Evolutionary conservation across 257 asterid species (phyloP), one percentile per base, ranked within the genome.

Genomic region (Rehmannia glutinosa): DNA sequence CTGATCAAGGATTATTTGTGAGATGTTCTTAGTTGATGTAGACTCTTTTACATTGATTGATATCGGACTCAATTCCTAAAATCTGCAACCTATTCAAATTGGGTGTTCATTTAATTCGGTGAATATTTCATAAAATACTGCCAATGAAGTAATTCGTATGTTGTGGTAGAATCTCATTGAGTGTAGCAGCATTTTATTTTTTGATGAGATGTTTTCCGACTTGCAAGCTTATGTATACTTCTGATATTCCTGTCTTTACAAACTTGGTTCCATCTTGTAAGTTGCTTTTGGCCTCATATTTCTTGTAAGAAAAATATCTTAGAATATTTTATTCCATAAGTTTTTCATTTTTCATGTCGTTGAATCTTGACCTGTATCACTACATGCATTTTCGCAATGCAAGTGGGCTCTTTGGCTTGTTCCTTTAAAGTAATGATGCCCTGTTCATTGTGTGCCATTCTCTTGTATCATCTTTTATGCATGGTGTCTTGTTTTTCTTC

Each of bases 1-100:
- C 24, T 38, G 30, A 23, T 42, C 10, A 21, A 30, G 51, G 21
- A 39, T 53, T 27, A 27, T 52, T 71, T 63, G 52, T 25, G 50
- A 53, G 59, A 19, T 66, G 12, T 54, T 52, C 38, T 28, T 45
- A 71, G 55, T 52, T 50, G 20, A n/a, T n/a, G n/a, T n/a, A n/a
- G n/a, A n/a, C n/a, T n/a, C n/a, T n/a, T n/a, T n/a, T n/a, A n/a
- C n/a, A n/a, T n/a, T n/a, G n/a, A n/a, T n/a, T n/a, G 35, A 32
- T 67, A 17, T 32, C 19, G 32, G 57, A 6, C n/a, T n/a, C 36
- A 69, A 17, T 36, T 25, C 59, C 20, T 59, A 25, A 25, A 45
- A 30, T 68, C 57, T 5, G 59, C 58, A 35, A 10, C 30, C 16
- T n/a, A 13, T 38, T 47, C 38, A 27, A 41, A 36, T 6, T 23